A percentile compares a stretch with the other conserved stretches of the same genome.
Evolutionary conservation across 306 rosid genomes (phyloP).

Genomic region (Notholithocarpus densiflorus): DNA sequence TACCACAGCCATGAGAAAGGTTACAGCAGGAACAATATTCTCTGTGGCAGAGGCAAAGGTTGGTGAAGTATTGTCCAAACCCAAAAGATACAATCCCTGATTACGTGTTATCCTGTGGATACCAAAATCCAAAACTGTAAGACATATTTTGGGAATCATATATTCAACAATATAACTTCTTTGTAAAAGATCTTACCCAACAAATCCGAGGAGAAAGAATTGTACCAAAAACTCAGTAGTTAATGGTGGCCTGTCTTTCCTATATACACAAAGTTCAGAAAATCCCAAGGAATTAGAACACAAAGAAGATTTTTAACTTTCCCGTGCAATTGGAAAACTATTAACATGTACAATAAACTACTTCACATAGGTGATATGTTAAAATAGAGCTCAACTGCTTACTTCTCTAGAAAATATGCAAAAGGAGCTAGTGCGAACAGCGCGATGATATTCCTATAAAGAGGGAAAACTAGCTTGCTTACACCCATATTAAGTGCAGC

Average conservation of each 20-base stretch:
- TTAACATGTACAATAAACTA: neutral
- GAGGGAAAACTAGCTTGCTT: constrained; percentile 63
- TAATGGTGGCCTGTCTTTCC: constrained; percentile 60
- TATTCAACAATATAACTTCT: neutral
- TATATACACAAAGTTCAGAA: constrained; percentile 3
- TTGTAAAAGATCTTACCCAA: constrained; percentile 43
- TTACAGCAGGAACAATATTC: constrained; percentile 69
- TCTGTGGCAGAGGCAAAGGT: constrained; percentile 71
- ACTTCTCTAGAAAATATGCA: constrained; percentile 57
- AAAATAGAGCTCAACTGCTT: constrained; percentile 19
- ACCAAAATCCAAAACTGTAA: neutral
- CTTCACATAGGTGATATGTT: neutral
- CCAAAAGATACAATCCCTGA: constrained; percentile 70
- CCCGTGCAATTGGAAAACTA: constrained; percentile 1
- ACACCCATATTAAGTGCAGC: constrained; percentile 52
- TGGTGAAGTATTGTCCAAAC: constrained; percentile 68
- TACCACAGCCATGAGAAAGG: constrained; percentile 63
- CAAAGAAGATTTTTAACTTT: neutral
- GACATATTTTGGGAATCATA: neutral
- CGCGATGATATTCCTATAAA: constrained; percentile 52
- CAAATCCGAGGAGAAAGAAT: constrained; percentile 61
- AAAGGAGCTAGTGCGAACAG: constrained; percentile 39
- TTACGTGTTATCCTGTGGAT: constrained; percentile 61
- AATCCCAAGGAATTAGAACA: neutral
- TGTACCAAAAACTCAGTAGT: constrained; percentile 31